Evolutionary conservation across 345 rosid species (phyloP), one percentile per base, ranked within the genome.

Genomic region (Turritis glabra): DNA sequence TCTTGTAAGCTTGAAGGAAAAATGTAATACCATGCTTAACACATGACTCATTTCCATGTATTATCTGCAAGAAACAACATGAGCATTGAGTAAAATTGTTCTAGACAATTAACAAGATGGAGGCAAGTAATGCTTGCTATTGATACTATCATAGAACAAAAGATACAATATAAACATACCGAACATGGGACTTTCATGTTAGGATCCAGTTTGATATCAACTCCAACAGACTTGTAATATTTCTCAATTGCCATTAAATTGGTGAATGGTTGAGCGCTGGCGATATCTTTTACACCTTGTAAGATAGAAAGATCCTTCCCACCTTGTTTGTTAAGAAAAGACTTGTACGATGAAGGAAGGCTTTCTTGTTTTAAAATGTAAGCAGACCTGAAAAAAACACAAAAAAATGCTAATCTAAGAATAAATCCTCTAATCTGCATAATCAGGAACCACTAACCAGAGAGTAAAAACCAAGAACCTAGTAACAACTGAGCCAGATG

Each of bases 11-110:
- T 85, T 94, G 80, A 80, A 85, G 41, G 54, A 94, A 76, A 80
- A 91, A 94, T 37, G 96, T 86, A 54, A 78, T 22, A 57, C 77
- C 74, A 71, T 94, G 98, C 51, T 46, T 80, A 48, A 77, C 48
- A 82, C 98, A 94, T 52, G 95, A 85, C 50, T 88, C 95, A 61
- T 86, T 86, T 76, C 93, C 98, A 74, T 94, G 98, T 74, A 94
- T 54, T 10, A 94, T 87, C 98, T 94, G 91, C 88, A 82, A 47
- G 52, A 72, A 73, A 72, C 59, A 73, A 53, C 56, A 37, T 40
- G 68, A 76, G 67, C 21, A 76, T 21, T 27, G 41, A 25, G 52
- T 26, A 27, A 51, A 7, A 53, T n/a, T 32, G 30, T 43, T 25
- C 5, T 47, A 57, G 1, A 41, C 17, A 32, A 40, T 40, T 40